Evolutionary conservation across 1,284 basidiomycete genomes (phyloP), one percentile per base, ranked within the genome.

Genomic region (Sparassis latifolia): DNA sequence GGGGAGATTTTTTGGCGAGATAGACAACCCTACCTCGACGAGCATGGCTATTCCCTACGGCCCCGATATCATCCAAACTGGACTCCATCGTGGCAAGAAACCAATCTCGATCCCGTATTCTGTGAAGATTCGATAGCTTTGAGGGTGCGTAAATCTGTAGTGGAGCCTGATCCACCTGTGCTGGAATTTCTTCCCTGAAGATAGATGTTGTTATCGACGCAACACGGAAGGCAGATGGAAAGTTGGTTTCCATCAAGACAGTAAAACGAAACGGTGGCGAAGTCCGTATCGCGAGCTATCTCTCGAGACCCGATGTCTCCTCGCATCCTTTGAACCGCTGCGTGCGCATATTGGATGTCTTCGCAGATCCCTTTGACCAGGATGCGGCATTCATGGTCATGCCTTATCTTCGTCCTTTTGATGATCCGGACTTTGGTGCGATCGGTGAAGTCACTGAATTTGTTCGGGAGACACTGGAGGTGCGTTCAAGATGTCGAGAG

Each of bases 281-380:
- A 48, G 44, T 58, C 2, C 12, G 31, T 1, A 64, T 68, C 3
- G 54, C 56, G 2, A 33, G 27, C 5, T 56, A 49, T 27, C 49
- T 67, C 2, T 58, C 55, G 1, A 43, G 45, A 2, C 37, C 42
- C 3, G 48, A 47, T 2, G 29, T 60, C 0, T 35, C 52, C 0
- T 10, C 51, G 1, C 64, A 69, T 33, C 58, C 63, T 0, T 27
- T 50, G 3, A 69, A 69, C 35, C 68, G 65, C 44, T 61, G 58
- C 28, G 63, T 69, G 2, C 68, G 65, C 2, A 59, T 70, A 9
- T 42, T 70, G 2, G 68, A 69, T 32, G 45, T 55, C 1, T 57
- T 69, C n/a, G 45, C 38, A 1, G 62, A 66, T 33, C 9, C 44
- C 0, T 44, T 48, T 1, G 57, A 62, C 6, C 29, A 46, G 1